Evolutionary conservation across 352 stramenopile genomes (phyloP).

Genomic region (Globisporangium ultimum): DNA sequence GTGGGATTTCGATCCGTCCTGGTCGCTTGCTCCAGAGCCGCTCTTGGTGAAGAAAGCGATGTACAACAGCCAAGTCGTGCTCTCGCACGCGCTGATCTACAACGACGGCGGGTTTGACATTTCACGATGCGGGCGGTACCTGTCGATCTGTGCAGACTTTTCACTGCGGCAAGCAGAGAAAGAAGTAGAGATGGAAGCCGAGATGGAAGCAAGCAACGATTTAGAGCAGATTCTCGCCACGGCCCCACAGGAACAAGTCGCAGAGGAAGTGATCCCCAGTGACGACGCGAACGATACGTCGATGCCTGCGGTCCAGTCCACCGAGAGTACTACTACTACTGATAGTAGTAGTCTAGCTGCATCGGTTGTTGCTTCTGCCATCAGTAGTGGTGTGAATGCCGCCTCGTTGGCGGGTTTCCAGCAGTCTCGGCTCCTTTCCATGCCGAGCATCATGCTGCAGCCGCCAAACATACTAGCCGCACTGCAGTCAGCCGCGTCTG

Average conservation of each 20-base stretch:
- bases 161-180: slow-evolving; percentile 87
- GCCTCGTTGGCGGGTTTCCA: slow-evolving; percentile 12
- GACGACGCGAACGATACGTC: slow-evolving; percentile 67
- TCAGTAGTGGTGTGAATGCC: slow-evolving; percentile 9
- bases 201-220: slow-evolving; percentile 69
- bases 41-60: slow-evolving; percentile 79
- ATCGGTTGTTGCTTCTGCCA: slow-evolving; percentile 7
- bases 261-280: slow-evolving; percentile 49
- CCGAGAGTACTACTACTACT: not conserved
- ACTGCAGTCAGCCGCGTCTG: slow-evolving; percentile 55
- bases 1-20: slow-evolving; percentile 92
- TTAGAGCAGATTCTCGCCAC: slow-evolving; percentile 69
- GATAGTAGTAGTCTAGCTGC: slow-evolving; percentile 4
- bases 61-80: slow-evolving; percentile 77
- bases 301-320: slow-evolving; percentile 33
- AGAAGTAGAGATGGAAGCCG: slow-evolving; percentile 77
- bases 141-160: slow-evolving; percentile 95
- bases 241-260: slow-evolving; percentile 52
- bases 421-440: slow-evolving; percentile 12
- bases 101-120: slow-evolving; percentile 98
- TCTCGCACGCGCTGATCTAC: slow-evolving; percentile 95
- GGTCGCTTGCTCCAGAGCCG: slow-evolving; percentile 67
- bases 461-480: slow-evolving; percentile 56
- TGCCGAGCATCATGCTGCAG: slow-evolving; percentile 29
- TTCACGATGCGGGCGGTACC: slow-evolving; percentile 91